phyloP scores from a whole-genome alignment of 371 early-diverging fungal genomes.

The Mucor racemosus region DNA sequence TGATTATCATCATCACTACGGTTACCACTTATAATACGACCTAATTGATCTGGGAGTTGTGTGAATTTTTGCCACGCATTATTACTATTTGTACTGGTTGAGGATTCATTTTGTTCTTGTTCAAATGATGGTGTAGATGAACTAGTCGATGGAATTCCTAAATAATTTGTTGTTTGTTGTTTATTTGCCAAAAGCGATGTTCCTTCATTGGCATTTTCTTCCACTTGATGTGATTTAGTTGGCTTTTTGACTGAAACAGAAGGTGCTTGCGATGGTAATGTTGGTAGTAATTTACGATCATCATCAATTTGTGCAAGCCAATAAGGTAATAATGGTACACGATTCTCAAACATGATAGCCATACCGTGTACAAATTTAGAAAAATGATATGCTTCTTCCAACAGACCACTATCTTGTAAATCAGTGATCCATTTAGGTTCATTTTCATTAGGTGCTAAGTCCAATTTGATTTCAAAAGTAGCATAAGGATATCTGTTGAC shows the following conservation, averaged over 20 bases:
- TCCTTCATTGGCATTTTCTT: constrained; percentile 4
- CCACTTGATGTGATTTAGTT: neutral
- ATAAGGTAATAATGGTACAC: constrained; percentile 95
- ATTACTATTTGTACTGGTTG: constrained; percentile 3
- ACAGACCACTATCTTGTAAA: constrained; percentile 85
- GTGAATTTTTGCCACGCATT: constrained; percentile 17
- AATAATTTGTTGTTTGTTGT: constrained; percentile 11
- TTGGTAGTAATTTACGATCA: constrained; percentile 66
- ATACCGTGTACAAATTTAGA: constrained; percentile 98
- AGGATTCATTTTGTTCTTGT: neutral
- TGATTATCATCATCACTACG: neutral
- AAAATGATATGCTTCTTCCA: constrained; percentile 98
- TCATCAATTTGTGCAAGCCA: constrained; percentile 98
- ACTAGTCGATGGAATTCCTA: neutral
- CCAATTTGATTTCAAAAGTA: constrained; percentile 97
- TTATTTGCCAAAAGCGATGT: neutral
- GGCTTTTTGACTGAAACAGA: constrained; percentile 3
- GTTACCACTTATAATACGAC: neutral
- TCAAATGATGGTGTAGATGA: neutral
- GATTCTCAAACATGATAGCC: constrained; percentile 86
- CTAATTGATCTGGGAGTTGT: constrained; percentile 8
- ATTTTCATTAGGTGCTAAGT: constrained; percentile 82
- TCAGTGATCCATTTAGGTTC: constrained; percentile 96
- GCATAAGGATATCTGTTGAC: constrained; percentile 96
- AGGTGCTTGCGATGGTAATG: constrained; percentile 28